Base-by-base conservation (phyloP, 2,329 filamentous ascomycete species). In the Beauveria sp. region DNA sequence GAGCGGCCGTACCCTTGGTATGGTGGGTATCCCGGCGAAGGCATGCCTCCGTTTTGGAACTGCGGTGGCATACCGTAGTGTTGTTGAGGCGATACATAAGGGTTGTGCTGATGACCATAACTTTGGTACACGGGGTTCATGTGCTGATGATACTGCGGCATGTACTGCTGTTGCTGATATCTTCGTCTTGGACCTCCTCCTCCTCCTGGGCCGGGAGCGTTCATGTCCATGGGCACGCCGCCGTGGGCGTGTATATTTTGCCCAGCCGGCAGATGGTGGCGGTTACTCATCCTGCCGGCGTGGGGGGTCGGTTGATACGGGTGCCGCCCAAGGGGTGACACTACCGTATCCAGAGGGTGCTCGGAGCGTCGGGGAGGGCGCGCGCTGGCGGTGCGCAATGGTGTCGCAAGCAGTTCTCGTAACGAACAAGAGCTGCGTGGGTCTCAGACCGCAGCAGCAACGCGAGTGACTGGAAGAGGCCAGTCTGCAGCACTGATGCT, bases 261-360 rank as follows among this genome's bases (percentile, higher is more conserved):
- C 82, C 88, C 88, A 84, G 86, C 86, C 85, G 87, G 85, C 86
- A 88, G 85, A 88, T 88, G 85, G 87, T 88, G 86, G 83, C 80
- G 83, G 77, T 80, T 80, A 79, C 86, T 88, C 88, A 91, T 91
- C 87, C 83, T 90, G 84, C 84, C 86, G 85, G 83, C 83, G 77
- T 84, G 81, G 83, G 83, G 74, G 68, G 70, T 64, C 65, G 64
- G 64, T 63, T 54, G 62, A 61, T 56, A 43, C 48, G 64, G 63
- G 64, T 65, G 61, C 45, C 61, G 49, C 50, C 42, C 55, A 63
- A 49, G 31, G 28, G 38, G 61, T 61, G 57, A 58, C 62, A 49
- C 42, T 51, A 43, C 57, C 62, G 62, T 60, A 58, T 61, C 51
- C 40, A 34, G 45, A 26, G 24, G n/a, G 22, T 28, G 38, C 9